phyloP scores from a whole-genome alignment of 2,329 filamentous ascomycete genomes.

The Nigrospora osmanthi region DNA sequence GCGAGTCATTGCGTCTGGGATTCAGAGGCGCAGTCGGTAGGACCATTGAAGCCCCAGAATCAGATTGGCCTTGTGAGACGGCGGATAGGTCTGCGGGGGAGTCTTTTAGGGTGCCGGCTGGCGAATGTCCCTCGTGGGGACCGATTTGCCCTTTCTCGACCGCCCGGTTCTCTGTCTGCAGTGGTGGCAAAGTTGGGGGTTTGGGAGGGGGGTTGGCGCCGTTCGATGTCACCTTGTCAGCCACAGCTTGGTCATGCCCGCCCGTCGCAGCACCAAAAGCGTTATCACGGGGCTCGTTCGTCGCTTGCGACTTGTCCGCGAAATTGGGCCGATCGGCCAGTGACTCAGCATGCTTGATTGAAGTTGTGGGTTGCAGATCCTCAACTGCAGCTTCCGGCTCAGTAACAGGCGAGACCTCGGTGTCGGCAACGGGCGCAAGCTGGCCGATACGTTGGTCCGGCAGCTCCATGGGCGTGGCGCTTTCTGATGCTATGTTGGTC shows the following conservation, averaged over 20 bases:
- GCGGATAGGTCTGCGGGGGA: conserved; percentile 10
- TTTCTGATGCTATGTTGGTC: conserved; percentile 10
- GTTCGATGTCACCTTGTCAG: conserved; percentile 10
- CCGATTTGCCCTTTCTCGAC: too few relatives aligned
- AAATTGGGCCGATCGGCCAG: conserved; percentile 5
- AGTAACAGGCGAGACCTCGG: conserved; percentile 8
- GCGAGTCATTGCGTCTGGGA: conserved; percentile 25
- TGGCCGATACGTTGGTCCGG: conserved; percentile 5
- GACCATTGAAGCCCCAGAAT: conserved; percentile 19
- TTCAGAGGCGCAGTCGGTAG: conserved; percentile 38
- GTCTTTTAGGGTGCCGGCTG: background rate
- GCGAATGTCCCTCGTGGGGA: background rate
- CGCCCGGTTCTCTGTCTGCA: conserved; percentile 12
- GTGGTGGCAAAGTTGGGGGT: conserved; percentile 12
- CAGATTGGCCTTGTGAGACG: conserved; percentile 9
- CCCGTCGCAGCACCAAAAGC: conserved; percentile 9
- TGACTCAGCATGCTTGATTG: conserved; percentile 11
- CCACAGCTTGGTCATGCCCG: conserved; percentile 13
- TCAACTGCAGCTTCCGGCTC: conserved; percentile 8
- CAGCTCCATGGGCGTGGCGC: conserved; percentile 12
- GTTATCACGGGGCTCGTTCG: conserved; percentile 1
- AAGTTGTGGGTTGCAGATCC: conserved; percentile 12
- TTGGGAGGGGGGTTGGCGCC: conserved; percentile 10
- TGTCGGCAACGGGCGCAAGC: conserved; percentile 7
- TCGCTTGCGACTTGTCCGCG: conserved; percentile 3